phyloP scores from a whole-genome alignment of 441 rosid genomes.

The Gossypium gossypioides region DNA sequence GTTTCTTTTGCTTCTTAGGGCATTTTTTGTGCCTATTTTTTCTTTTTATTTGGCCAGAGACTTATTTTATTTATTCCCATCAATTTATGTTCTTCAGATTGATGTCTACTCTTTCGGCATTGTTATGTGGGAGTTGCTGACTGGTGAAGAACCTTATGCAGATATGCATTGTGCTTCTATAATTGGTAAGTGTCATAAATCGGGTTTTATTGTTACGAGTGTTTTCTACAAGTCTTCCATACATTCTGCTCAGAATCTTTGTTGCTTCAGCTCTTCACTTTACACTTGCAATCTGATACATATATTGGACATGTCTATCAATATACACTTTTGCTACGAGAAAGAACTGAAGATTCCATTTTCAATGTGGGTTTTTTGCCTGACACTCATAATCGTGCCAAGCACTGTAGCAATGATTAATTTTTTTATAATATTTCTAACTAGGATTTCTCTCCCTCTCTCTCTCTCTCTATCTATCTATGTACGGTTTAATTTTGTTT shows the following conservation, averaged over 20 bases:
- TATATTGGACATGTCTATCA: background rate
- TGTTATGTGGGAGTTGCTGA: slow-evolving; percentile 97
- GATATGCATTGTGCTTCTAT: slow-evolving; percentile 91
- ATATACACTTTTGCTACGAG: background rate
- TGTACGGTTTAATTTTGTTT: background rate
- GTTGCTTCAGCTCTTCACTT: background rate
- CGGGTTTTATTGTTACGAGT: background rate
- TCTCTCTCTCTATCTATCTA: background rate
- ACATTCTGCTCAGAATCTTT: background rate
- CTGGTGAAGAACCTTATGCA: slow-evolving; percentile 93
- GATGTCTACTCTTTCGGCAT: slow-evolving; percentile 98
- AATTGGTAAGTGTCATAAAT: slow-evolving; percentile 49
- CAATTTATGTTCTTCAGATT: slow-evolving; percentile 37
- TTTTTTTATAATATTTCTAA: background rate
- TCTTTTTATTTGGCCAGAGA: background rate
- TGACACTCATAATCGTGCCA: background rate
- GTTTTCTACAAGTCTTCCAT: background rate
- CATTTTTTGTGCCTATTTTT: background rate
- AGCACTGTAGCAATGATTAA: background rate
- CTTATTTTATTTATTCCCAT: background rate
- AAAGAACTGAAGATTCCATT: background rate
- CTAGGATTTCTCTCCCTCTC: background rate
- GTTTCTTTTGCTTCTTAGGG: background rate
- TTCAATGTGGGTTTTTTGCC: background rate
- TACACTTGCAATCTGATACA: background rate